Conservation (phyloP, 2,329 filamentous ascomycete species). For the Trichoderma hamatum region DNA sequence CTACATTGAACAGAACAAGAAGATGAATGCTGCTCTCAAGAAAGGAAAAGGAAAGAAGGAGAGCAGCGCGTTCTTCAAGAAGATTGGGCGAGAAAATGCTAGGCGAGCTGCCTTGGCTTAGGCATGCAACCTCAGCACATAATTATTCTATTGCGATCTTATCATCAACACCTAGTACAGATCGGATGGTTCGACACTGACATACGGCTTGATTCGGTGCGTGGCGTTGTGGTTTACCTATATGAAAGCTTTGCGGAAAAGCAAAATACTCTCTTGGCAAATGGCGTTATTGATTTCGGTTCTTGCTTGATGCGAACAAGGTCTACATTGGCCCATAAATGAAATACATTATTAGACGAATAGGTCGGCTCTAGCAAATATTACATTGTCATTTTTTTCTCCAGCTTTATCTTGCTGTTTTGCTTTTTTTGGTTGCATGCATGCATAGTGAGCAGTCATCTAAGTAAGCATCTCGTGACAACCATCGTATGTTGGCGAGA, state of each 20-base stretch:
- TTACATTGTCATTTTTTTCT: not conserved
- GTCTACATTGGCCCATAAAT: not conserved
- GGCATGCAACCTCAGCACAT: not conserved
- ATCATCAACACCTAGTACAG: not conserved
- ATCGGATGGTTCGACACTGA: constrained; percentile 15
- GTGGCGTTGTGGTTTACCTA: not conserved
- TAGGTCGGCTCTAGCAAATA: not conserved
- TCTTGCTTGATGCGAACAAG: not conserved
- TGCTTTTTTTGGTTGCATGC: not conserved
- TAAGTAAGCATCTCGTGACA: constrained; percentile 11
- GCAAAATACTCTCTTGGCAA: not conserved
- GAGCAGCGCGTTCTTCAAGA: constrained; percentile 47
- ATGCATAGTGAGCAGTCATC: not conserved
- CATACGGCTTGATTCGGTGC: not conserved
- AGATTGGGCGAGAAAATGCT: constrained; percentile 47
- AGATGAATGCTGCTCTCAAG: constrained; percentile 55
- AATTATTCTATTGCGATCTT: not conserved
- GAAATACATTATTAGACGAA: not conserved
- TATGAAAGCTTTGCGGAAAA: not conserved
- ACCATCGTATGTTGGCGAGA: constrained; percentile 8
- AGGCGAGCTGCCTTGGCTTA: constrained; percentile 35
- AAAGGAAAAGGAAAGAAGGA: constrained; percentile 46
- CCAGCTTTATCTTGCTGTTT: not conserved
- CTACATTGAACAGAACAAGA: constrained; percentile 84
- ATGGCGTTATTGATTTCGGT: not conserved